These are phyloP conservation scores for Gamsiella multidivaricata DNA, from an alignment of 192 early-diverging fungal genomes.

Conservation along the genomic window DNA sequence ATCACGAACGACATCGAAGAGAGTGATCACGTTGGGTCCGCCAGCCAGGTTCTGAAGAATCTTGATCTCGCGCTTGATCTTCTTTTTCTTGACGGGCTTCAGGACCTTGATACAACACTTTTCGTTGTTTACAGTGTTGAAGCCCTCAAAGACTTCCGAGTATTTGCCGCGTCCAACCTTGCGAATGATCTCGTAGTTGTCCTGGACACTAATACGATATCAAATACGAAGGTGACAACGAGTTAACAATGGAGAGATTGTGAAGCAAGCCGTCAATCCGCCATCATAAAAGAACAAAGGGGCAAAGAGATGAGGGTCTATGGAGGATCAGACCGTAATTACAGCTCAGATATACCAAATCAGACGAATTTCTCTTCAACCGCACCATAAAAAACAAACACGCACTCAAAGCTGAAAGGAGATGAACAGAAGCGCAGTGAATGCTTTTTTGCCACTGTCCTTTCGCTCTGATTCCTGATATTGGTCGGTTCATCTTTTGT, in stretches of 20 bases:
- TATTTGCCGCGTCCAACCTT: conserved; percentile 99
- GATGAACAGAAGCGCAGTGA: conserved; percentile 4
- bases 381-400: too few species aligned
- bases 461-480: too few species aligned
- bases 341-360: too few species aligned
- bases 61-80: conserved; percentile 99
- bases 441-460: conserved; percentile 3
- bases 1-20: conserved; percentile 95
- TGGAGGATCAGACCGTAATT: too few species aligned
- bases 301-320: too few species aligned
- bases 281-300: too few species aligned
- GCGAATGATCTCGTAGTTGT: conserved; percentile 97
- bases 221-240: background rate
- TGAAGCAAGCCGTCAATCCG: too few species aligned
- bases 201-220: conserved; percentile 71
- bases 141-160: conserved; percentile 99
- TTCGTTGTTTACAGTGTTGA: conserved; percentile 85
- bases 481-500: too few species aligned
- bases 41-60: conserved; percentile 98
- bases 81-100: conserved; percentile 99
- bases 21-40: conserved; percentile 91
- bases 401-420: background rate
- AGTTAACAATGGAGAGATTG: too few species aligned
- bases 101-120: conserved; percentile 99
- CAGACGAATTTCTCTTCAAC: background rate